Evolutionary conservation across 371 early-diverging fungal genomes (phyloP).

Genomic region (Funneliformis caledonium): DNA sequence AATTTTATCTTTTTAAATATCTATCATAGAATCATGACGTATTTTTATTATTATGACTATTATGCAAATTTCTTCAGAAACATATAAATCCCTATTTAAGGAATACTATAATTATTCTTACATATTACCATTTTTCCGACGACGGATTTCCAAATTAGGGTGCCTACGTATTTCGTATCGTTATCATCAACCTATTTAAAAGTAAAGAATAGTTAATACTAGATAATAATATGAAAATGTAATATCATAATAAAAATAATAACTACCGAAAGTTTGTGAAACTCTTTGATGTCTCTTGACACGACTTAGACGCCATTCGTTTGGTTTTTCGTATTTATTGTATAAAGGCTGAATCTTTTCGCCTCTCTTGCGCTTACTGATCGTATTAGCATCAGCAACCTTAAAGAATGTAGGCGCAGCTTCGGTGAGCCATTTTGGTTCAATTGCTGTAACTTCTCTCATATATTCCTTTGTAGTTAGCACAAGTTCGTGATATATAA

Average conservation of each 20-base stretch:
- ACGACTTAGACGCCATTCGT: constrained; percentile 87
- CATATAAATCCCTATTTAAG: too few species aligned
- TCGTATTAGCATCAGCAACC: constrained; percentile 88
- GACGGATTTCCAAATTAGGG: too few species aligned
- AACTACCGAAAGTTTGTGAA: constrained; percentile 76
- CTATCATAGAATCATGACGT: too few species aligned
- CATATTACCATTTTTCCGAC: too few species aligned
- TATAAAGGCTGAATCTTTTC: constrained; percentile 87
- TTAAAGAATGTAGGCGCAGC: constrained; percentile 97
- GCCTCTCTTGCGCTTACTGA: constrained; percentile 90
- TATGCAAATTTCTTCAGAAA: too few species aligned
- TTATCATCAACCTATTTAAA: too few species aligned
- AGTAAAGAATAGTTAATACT: too few species aligned
- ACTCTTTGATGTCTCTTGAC: constrained; percentile 74
- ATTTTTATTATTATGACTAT: too few species aligned
- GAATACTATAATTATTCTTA: too few species aligned
- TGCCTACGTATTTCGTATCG: too few species aligned
- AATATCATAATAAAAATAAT: background rate
- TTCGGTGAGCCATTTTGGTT: constrained; percentile 97
- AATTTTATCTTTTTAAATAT: too few species aligned
- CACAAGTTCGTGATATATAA: constrained; percentile 97
- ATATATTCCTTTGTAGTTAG: constrained; percentile 98
- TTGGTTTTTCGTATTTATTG: constrained; percentile 90
- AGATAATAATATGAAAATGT: too few species aligned
- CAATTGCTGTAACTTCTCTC: constrained; percentile 95